A percentile compares a stretch with the other conserved stretches of the same genome.
These are phyloP conservation scores for Avicennia marina DNA, from an alignment of 257 asterid species.

Conservation along the genomic window DNA sequence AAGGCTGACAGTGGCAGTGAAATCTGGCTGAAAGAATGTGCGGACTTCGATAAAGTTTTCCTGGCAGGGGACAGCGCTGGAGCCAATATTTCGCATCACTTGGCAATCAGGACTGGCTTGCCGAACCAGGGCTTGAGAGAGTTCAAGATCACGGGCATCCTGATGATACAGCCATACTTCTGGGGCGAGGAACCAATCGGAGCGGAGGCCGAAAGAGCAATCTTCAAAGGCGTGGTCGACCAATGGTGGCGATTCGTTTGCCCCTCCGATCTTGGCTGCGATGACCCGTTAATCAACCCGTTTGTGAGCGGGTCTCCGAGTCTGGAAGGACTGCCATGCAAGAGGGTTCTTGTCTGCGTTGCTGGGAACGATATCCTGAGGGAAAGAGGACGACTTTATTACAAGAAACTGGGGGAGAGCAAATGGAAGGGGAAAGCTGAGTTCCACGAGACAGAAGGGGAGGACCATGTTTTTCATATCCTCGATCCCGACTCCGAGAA, in stretches of 20 bases:
- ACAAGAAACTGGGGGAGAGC: slow-evolving; percentile 31
- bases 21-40: slow-evolving; percentile 40
- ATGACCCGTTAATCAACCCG: slow-evolving; percentile 73
- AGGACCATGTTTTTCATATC: slow-evolving; percentile 68
- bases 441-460: slow-evolving; percentile 48
- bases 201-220: slow-evolving; percentile 36
- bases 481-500: slow-evolving; percentile 40
- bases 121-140: background rate
- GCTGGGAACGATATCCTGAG: slow-evolving; percentile 65
- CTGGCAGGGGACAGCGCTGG: slow-evolving; percentile 88
- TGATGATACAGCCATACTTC: slow-evolving; percentile 69
- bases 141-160: slow-evolving; percentile 30
- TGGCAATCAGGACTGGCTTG: slow-evolving; percentile 35
- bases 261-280: slow-evolving; percentile 46
- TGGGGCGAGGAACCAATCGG: slow-evolving; percentile 74
- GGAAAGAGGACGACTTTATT: slow-evolving; percentile 61
- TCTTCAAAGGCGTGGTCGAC: slow-evolving; percentile 60
- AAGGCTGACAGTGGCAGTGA: slow-evolving; percentile 16
- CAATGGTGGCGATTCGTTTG: slow-evolving; percentile 74
- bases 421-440: slow-evolving; percentile 54
- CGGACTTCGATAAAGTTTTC: slow-evolving; percentile 46
- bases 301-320: slow-evolving; percentile 29
- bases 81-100: slow-evolving; percentile 67
- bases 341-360: slow-evolving; percentile 43
- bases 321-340: slow-evolving; percentile 34